These are phyloP conservation scores for Schwanniomyces pseudopolymorphus DNA, from an alignment of 805 yeast genomes.

Conservation along the genomic window DNA sequence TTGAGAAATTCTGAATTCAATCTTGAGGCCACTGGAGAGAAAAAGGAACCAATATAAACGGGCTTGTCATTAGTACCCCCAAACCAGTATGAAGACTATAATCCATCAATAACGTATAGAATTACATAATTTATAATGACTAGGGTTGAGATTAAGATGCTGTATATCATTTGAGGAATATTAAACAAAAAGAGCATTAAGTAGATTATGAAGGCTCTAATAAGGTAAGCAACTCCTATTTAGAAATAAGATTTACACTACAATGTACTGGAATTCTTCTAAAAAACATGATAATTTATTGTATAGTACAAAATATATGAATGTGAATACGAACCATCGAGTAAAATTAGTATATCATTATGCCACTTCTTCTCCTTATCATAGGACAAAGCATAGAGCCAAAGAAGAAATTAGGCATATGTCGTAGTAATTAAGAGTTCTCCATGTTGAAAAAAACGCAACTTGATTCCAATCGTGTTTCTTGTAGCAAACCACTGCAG, in stretches of 20 bases:
- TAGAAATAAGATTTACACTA: no score
- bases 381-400: not conserved
- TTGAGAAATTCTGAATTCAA: conserved; percentile 69
- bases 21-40: conserved; percentile 62
- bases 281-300: conserved; percentile 1
- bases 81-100: no score
- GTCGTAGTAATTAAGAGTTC: not conserved
- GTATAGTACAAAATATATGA: conserved; percentile 4
- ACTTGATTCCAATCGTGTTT: not conserved
- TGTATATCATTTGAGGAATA: no score
- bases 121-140: no score
- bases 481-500: not conserved
- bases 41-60: conserved; percentile 48
- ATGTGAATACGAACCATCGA: not conserved
- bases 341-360: not conserved
- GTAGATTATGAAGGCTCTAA: no score
- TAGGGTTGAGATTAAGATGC: no score
- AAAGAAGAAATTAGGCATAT: not conserved
- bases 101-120: no score
- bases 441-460: not conserved
- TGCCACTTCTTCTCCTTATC: not conserved
- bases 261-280: not conserved
- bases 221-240: no score
- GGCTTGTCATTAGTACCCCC: no score
- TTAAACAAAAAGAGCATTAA: no score